phyloP scores from a whole-genome alignment of 768 basidiomycete genomes.

The Xanthoconium purpureum region DNA sequence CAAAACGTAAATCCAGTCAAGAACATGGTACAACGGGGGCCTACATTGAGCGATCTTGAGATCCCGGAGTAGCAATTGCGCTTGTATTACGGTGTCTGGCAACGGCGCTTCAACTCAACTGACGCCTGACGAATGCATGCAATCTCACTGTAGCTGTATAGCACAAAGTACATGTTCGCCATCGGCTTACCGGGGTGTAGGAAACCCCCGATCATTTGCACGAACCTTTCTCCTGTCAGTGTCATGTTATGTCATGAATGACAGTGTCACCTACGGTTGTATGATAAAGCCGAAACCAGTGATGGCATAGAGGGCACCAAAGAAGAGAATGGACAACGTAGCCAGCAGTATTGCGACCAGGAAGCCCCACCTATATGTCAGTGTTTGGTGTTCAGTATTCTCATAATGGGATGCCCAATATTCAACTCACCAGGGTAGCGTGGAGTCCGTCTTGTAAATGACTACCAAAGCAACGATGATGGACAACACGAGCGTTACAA shows the following conservation, averaged over 20 bases:
- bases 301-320: constrained; percentile 53
- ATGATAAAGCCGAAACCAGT: constrained; percentile 34
- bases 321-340: constrained; percentile 50
- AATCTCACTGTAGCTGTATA: constrained; percentile 46
- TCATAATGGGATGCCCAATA: not conserved
- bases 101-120: constrained; percentile 29
- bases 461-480: constrained; percentile 53
- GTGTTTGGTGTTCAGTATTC: not conserved
- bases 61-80: constrained; percentile 51
- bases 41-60: constrained; percentile 35
- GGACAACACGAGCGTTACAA: constrained; percentile 19
- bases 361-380: constrained; percentile 40
- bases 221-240: constrained; percentile 20
- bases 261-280: constrained; percentile 23
- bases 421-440: constrained; percentile 45
- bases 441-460: constrained; percentile 51
- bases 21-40: not conserved
- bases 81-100: constrained; percentile 52
- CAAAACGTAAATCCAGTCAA: constrained; percentile 39
- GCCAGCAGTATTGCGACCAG: constrained; percentile 51
- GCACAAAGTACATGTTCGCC: constrained; percentile 42
- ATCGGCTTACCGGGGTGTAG: constrained; percentile 39
- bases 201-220: constrained; percentile 39
- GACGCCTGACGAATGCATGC: constrained; percentile 33
- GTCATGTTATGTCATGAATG: not conserved